phyloP scores from a whole-genome alignment of 2,329 filamentous ascomycete species.

The Capronia epimyces region DNA sequence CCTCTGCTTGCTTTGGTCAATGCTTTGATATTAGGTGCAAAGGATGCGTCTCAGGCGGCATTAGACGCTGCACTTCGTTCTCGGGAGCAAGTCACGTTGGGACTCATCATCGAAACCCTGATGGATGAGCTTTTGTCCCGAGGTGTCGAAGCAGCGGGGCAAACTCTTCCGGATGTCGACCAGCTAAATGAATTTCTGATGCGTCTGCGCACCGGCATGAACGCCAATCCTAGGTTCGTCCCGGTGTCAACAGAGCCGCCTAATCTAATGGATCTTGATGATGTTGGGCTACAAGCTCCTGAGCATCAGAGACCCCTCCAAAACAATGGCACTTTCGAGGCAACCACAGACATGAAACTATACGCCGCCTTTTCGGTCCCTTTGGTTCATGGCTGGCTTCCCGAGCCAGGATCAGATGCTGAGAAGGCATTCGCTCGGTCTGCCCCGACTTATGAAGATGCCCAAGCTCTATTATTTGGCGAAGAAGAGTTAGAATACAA shows the following conservation, averaged over 20 bases:
- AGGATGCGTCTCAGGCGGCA: constrained; percentile 59
- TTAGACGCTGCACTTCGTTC: constrained; percentile 71
- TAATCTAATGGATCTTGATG: constrained; percentile 33
- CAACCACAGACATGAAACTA: constrained; percentile 80
- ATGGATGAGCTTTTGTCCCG: constrained; percentile 89
- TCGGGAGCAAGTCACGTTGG: constrained; percentile 81
- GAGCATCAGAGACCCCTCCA: constrained; percentile 19
- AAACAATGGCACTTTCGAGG: constrained; percentile 70
- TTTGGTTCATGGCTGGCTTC: constrained; percentile 88
- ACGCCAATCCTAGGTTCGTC: constrained; percentile 88
- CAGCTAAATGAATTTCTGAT: constrained; percentile 85
- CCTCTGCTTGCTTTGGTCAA: constrained; percentile 91
- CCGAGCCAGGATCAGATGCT: constrained; percentile 56
- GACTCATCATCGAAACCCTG: constrained; percentile 77
- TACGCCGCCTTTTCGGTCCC: constrained; percentile 87
- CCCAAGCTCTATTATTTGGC: constrained; percentile 78
- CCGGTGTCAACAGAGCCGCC: constrained; percentile 49
- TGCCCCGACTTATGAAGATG: constrained; percentile 83
- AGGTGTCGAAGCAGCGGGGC: constrained; percentile 51
- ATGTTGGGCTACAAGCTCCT: constrained; percentile 22
- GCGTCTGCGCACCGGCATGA: constrained; percentile 91
- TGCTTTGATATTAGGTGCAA: constrained; percentile 77
- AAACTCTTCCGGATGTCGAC: constrained; percentile 72
- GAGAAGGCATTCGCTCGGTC: constrained; percentile 65
- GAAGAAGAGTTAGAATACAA: constrained; percentile 86